Percentiles rank a stretch among this genome's conserved stretches.
These are phyloP conservation scores for sweet orange (Citrus sinensis) DNA, from an alignment of 345 rosid genomes.

Conservation along the genomic window DNA sequence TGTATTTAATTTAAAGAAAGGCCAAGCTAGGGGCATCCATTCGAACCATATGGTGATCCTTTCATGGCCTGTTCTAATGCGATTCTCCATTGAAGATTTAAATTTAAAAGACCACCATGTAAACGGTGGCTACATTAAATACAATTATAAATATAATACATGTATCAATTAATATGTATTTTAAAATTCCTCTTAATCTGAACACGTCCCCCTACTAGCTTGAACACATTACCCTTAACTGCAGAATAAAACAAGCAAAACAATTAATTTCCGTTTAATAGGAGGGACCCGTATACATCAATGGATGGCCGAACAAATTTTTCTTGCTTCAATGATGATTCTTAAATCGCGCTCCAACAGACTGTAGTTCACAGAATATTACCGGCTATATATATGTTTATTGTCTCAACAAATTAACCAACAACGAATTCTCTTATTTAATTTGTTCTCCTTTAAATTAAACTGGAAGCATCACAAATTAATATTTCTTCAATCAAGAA, in stretches of 20 bases:
- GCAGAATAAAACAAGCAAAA: background rate
- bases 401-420: background rate
- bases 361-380: background rate
- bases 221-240: too few species aligned
- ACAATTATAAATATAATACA: too few species aligned
- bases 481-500: background rate
- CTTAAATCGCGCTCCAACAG: background rate
- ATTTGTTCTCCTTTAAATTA: background rate
- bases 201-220: too few species aligned
- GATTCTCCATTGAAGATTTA: too few species aligned
- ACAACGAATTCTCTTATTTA: background rate
- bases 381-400: background rate
- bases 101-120: too few species aligned
- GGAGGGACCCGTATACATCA: background rate
- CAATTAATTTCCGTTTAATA: background rate
- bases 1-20: too few species aligned
- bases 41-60: too few species aligned
- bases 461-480: background rate
- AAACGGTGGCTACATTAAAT: too few species aligned
- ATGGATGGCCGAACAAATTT: slow-evolving; percentile 9
- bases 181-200: too few species aligned
- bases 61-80: too few species aligned
- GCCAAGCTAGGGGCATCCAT: too few species aligned
- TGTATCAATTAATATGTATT: too few species aligned
- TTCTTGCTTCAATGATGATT: background rate